Conservation (phyloP, 2,329 filamentous ascomycete genomes). For the Didymellaceae sp. region DNA sequence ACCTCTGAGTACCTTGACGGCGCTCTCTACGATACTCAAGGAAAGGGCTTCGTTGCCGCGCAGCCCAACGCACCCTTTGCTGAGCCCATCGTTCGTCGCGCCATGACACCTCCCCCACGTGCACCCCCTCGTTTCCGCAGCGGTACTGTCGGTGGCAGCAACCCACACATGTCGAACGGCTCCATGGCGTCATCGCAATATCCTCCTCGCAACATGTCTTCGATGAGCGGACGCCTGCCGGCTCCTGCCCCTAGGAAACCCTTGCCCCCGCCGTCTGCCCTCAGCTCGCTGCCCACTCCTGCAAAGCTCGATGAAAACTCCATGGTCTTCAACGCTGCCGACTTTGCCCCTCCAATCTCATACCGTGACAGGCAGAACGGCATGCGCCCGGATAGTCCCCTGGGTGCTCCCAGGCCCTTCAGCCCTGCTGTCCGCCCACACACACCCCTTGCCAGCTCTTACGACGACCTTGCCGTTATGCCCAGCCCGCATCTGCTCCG, state of each 20-base stretch:
- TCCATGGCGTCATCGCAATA: conserved; percentile 56
- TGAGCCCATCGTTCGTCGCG: conserved; percentile 82
- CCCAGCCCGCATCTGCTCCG: conserved; percentile 84
- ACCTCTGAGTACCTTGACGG: conserved; percentile 73
- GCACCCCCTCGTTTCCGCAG: conserved; percentile 63
- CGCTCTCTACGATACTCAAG: conserved; percentile 61
- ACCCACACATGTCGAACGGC: conserved; percentile 56
- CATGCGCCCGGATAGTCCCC: conserved; percentile 64
- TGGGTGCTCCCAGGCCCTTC: conserved; percentile 69
- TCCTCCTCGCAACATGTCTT: conserved; percentile 50
- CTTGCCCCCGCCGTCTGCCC: conserved; percentile 73
- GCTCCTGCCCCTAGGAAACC: conserved; percentile 58
- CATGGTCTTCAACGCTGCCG: conserved; percentile 71
- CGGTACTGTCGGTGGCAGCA: conserved; percentile 34
- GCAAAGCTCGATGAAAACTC: conserved; percentile 83
- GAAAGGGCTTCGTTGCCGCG: conserved; percentile 67
- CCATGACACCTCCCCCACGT: conserved; percentile 91
- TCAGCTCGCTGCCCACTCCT: conserved; percentile 83
- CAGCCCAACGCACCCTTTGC: conserved; percentile 68
- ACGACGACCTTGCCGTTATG: conserved; percentile 83
- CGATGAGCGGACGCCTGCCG: conserved; percentile 47
- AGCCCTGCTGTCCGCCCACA: conserved; percentile 74
- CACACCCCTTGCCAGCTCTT: conserved; percentile 81
- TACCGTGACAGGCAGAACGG: conserved; percentile 72
- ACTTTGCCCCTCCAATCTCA: conserved; percentile 80